Conservation (phyloP, 495 filamentous ascomycete species). For the Penicillium lividum region DNA sequence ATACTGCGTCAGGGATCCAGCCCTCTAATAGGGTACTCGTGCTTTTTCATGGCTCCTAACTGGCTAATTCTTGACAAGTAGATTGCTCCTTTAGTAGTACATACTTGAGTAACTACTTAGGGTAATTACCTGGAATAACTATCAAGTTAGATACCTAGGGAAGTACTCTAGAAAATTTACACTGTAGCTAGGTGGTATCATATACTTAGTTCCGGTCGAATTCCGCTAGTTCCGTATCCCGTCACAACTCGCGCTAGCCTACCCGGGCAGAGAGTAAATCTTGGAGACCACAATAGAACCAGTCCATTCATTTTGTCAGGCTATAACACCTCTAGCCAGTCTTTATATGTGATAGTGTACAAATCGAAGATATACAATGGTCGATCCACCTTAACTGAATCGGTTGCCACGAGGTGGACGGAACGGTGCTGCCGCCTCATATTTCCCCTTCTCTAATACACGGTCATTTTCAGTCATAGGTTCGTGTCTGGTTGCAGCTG, state of each 20-base stretch:
- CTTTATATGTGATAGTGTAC: conserved; percentile 7
- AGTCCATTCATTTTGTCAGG: not conserved
- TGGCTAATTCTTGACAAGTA: too few relatives aligned
- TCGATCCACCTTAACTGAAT: conserved; percentile 55
- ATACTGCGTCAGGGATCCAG: too few relatives aligned
- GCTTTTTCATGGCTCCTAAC: too few relatives aligned
- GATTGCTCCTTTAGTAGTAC: too few relatives aligned
- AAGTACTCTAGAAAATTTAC: too few relatives aligned
- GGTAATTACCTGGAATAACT: too few relatives aligned
- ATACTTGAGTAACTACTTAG: too few relatives aligned
- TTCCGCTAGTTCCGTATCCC: too few relatives aligned
- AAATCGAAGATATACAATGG: conserved; percentile 22
- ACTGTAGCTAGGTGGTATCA: too few relatives aligned
- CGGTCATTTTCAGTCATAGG: conserved; percentile 70
- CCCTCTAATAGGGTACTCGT: too few relatives aligned
- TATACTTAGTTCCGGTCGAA: too few relatives aligned
- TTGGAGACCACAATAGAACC: not conserved
- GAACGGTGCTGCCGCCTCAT: conserved; percentile 76
- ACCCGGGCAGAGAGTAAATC: not conserved
- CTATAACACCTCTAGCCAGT: not conserved
- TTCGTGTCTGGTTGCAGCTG: conserved; percentile 82
- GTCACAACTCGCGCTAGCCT: not conserved
- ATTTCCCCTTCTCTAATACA: conserved; percentile 83
- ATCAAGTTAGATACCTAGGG: too few relatives aligned
- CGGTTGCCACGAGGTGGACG: conserved; percentile 78